Conservation (phyloP, 2,329 filamentous ascomycete genomes). For the Microdochium trichocladiopsis region DNA sequence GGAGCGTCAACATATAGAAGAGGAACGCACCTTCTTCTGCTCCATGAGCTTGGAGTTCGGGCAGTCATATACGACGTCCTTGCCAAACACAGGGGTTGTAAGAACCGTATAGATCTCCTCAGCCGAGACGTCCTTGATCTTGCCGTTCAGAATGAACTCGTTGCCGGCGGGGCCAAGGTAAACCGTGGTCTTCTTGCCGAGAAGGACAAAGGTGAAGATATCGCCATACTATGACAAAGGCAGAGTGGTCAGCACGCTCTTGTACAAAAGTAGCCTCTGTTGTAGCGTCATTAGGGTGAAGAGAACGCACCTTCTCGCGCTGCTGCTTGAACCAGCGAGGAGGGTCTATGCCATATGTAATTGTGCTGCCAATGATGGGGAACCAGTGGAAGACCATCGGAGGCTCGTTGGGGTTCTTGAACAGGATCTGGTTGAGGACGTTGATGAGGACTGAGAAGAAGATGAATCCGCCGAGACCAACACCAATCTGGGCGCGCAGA, state of each 20-base stretch:
- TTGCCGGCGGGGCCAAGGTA: slow-evolving; percentile 77
- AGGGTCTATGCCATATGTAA: slow-evolving; percentile 93
- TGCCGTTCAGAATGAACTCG: slow-evolving; percentile 88
- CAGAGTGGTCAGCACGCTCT: too few species aligned
- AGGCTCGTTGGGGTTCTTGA: slow-evolving; percentile 76
- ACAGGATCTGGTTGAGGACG: slow-evolving; percentile 70
- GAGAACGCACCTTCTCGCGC: slow-evolving; percentile 60
- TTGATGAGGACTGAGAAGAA: slow-evolving; percentile 64
- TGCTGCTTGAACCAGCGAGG: slow-evolving; percentile 76
- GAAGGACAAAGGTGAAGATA: slow-evolving; percentile 81
- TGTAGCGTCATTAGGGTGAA: neutral
- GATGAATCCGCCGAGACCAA: slow-evolving; percentile 35
- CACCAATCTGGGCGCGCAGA: slow-evolving; percentile 37
- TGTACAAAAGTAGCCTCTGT: slow-evolving; percentile 1
- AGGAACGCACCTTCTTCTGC: slow-evolving; percentile 71
- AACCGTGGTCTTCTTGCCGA: slow-evolving; percentile 85
- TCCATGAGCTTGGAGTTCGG: slow-evolving; percentile 91
- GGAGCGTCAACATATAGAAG: neutral
- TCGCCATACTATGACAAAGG: slow-evolving; percentile 78
- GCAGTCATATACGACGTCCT: slow-evolving; percentile 85
- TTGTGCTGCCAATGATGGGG: slow-evolving; percentile 80
- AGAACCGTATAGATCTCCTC: slow-evolving; percentile 85
- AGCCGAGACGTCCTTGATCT: slow-evolving; percentile 81
- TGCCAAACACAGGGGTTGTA: slow-evolving; percentile 67
- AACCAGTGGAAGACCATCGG: slow-evolving; percentile 77